Percentiles rank a stretch among this genome's conserved stretches.
Conservation (phyloP, 225 moss, liverwort and hornwort genomes). For the Antitrichia curtipendula region DNA sequence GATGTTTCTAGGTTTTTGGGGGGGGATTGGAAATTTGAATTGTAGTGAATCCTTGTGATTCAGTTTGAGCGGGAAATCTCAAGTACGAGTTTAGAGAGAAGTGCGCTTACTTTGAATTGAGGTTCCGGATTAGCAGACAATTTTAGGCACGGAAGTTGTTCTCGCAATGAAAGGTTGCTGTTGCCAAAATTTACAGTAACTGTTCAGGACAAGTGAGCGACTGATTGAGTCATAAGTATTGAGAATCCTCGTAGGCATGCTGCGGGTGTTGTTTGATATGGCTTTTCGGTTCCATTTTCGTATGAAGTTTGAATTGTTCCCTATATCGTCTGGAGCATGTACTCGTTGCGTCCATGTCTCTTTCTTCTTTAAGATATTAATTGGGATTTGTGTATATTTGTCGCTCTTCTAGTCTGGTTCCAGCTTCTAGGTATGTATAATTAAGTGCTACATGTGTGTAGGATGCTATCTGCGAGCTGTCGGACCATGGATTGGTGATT, state of each 20-base stretch:
- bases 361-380: not conserved
- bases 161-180: not conserved
- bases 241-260: not conserved
- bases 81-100: not conserved
- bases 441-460: not conserved
- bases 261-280: not conserved
- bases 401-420: not conserved
- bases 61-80: not conserved
- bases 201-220: not conserved
- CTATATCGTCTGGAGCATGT: not conserved
- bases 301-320: not conserved
- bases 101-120: not conserved
- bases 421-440: not conserved
- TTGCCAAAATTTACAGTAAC: not conserved
- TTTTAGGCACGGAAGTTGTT: not conserved
- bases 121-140: not conserved
- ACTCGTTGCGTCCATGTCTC: not conserved
- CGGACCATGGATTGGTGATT: constrained; percentile 92
- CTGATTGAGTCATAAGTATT: not conserved
- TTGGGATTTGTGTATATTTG: not conserved
- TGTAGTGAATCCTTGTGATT: not conserved
- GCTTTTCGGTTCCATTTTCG: not conserved
- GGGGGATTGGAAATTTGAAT: not conserved
- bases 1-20: not conserved
- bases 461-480: constrained; percentile 93